phyloP scores from a whole-genome alignment of 192 early-diverging fungal species.

The Podila clonocystis region DNA sequence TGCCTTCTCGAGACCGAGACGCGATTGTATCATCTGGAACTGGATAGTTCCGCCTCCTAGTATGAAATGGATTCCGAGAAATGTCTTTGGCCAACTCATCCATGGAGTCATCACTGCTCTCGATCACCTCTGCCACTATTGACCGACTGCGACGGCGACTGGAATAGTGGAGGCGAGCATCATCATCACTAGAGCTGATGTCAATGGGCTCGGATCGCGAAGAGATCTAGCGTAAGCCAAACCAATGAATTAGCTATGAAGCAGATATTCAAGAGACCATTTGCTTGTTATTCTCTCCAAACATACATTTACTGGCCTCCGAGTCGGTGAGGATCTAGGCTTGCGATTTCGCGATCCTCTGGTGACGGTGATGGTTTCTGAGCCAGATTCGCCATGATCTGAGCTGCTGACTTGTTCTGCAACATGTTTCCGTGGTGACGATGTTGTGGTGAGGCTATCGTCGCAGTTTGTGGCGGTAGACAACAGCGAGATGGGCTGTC shows the following conservation, averaged over 20 bases:
- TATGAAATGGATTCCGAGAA: not conserved
- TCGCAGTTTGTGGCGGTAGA: not conserved
- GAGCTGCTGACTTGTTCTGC: not conserved
- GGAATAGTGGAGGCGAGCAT: not conserved
- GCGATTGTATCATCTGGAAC: slow-evolving; percentile 28
- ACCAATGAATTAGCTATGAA: too few relatives aligned
- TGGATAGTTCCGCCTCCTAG: not conserved
- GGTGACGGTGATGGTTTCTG: not conserved
- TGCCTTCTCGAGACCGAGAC: not conserved
- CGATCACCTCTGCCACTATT: not conserved
- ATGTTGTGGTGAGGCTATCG: not conserved
- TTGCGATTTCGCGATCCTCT: not conserved
- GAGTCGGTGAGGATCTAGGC: not conserved
- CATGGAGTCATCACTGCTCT: slow-evolving; percentile 22
- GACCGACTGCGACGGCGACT: not conserved
- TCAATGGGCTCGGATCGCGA: not conserved
- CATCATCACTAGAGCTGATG: not conserved
- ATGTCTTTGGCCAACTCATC: slow-evolving; percentile 24
- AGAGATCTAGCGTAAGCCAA: not conserved
- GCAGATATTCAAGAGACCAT: too few relatives aligned
- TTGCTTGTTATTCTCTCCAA: too few relatives aligned
- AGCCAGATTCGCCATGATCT: not conserved
- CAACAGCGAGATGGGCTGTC: not conserved
- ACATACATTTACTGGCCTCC: not conserved
- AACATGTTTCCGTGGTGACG: not conserved